Evolutionary conservation across 139 green algal species (phyloP).

Genomic region (Limnomonas spitsbergensis): DNA sequence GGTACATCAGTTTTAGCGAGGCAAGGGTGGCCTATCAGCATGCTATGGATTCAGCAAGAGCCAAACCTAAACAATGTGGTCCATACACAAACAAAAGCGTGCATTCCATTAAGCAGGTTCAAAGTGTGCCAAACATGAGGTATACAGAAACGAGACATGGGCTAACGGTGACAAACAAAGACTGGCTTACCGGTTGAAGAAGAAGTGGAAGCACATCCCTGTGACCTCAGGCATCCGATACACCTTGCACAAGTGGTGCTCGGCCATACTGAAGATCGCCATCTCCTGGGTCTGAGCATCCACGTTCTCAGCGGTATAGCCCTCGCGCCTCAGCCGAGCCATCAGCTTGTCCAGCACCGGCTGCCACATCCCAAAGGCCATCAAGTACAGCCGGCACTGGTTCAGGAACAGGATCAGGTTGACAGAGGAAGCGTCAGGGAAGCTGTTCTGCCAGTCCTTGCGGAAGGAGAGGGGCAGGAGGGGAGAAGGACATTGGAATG

Average conservation of each 20-base stretch:
- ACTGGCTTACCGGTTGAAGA: no score
- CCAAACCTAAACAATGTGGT: background rate
- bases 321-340: background rate
- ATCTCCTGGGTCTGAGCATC: background rate
- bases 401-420: background rate
- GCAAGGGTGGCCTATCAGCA: background rate
- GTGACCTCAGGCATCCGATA: background rate
- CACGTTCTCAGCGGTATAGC: background rate
- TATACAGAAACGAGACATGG: background rate
- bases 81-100: background rate
- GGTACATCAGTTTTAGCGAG: background rate
- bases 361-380: background rate
- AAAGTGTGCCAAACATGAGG: background rate
- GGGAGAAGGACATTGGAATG: background rate
- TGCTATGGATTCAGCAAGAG: background rate
- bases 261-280: background rate
- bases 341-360: background rate
- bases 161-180: background rate
- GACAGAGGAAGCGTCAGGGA: background rate
- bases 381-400: background rate
- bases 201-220: no score
- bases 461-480: background rate
- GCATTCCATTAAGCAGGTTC: background rate
- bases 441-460: background rate
- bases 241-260: background rate